Evolutionary conservation across 805 yeast species (phyloP), one percentile per base, ranked within the genome.

Genomic region (Jamesozyma piceae): DNA sequence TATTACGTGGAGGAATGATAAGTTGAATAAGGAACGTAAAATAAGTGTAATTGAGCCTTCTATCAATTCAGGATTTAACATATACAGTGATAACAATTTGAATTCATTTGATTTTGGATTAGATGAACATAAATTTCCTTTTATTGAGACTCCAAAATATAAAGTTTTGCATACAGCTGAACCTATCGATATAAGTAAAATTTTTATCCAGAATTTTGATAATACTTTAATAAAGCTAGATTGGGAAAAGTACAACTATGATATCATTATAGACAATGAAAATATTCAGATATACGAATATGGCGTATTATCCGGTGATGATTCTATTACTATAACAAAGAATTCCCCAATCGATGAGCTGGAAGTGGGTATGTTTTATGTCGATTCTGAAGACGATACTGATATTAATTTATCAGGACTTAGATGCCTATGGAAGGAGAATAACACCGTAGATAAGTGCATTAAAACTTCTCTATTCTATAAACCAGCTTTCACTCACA

Each of bases 281-380:
- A 29, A 34, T 6, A 29, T 51, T 4, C 49, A 46, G n/a, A 41
- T 61, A 30, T 43, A 45, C 18, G 57, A 59, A 38, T 57, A 55
- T 43, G 46, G 43, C 21, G 33, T 40, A 8, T 19, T 50, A 9
- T 27, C 37, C 11, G 39, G 42, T 1, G 45, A 42, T 8, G 43
- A 42, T 11, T 33, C 38, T 3, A 14, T 46, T 4, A 39, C 32
- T 8, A 41, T 49, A 15, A 36, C 31, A 5, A 47, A 47, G 17
- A 42, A 40, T 2, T 19, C 19, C 1, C 19, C 20, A 3, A 21
- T 41, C 10, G 53, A 51, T 9, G 50, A 46, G 29, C 31, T 48
- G 13, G 64, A 62, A 41, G 52, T 47, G 15, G 65, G 64, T 2
- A 30, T 60, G 8, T 58, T 62, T 38, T 52, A 50, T 30, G 40